These are phyloP conservation scores for Hyphodiscus sp. DNA, from an alignment of 2,329 filamentous ascomycete species.

Conservation along the genomic window DNA sequence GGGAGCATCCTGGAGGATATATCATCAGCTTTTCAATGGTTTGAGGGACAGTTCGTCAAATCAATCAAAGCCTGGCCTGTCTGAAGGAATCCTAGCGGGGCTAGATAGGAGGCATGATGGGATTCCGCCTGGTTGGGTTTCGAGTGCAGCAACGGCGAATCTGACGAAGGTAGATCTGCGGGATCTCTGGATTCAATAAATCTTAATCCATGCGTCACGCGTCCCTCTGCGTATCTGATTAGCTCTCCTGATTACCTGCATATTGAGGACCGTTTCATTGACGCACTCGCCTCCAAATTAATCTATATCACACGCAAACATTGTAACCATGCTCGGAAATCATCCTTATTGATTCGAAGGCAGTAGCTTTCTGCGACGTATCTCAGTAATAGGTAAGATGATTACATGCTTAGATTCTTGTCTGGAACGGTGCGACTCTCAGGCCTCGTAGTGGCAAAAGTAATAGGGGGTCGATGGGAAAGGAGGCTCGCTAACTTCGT, in stretches of 20 bases:
- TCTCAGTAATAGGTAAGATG: background rate
- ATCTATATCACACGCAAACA: slow-evolving; percentile 19
- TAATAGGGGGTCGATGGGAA: background rate
- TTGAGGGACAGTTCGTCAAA: background rate
- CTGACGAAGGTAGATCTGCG: slow-evolving; percentile 9
- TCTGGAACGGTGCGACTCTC: no score
- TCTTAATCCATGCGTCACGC: slow-evolving; percentile 9
- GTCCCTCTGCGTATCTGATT: background rate
- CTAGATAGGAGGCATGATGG: background rate
- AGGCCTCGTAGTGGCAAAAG: no score
- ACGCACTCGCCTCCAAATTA: slow-evolving; percentile 14
- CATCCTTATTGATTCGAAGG: slow-evolving; percentile 3
- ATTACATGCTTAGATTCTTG: no score
- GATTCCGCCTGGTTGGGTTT: slow-evolving; percentile 16
- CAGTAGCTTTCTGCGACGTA: slow-evolving; percentile 6
- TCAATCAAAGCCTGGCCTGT: slow-evolving; percentile 2
- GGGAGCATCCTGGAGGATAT: background rate
- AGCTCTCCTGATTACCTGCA: slow-evolving; percentile 4
- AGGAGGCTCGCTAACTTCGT: background rate
- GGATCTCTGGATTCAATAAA: slow-evolving; percentile 21
- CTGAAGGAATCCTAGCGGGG: background rate
- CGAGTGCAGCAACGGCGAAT: slow-evolving; percentile 8
- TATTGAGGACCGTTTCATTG: slow-evolving; percentile 18
- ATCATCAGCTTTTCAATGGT: background rate
- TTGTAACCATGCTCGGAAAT: background rate